Conservation (phyloP, 371 early-diverging fungal genomes). For the Catenaria anguillulae region DNA sequence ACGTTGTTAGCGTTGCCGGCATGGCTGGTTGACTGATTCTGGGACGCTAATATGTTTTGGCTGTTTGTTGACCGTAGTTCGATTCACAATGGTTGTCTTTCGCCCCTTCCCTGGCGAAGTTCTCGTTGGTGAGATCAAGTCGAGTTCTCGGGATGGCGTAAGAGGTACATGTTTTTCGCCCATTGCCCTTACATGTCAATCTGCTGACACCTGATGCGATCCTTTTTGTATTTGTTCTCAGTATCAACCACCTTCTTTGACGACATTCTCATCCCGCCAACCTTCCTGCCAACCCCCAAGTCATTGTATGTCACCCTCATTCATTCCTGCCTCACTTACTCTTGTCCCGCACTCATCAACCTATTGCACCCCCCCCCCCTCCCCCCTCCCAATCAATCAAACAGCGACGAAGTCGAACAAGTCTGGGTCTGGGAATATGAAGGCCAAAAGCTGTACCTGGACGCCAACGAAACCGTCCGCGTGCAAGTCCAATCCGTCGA, state of each 20-base stretch:
- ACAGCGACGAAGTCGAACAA: constrained; percentile 41
- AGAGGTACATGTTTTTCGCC: constrained; percentile 26
- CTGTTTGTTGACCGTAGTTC: constrained; percentile 22
- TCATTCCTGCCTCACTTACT: too few species aligned
- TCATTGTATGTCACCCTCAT: constrained; percentile 10
- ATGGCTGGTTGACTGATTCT: too few species aligned
- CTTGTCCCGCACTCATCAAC: neutral
- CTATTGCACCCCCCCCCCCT: neutral
- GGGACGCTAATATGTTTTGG: too few species aligned
- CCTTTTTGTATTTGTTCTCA: constrained; percentile 7
- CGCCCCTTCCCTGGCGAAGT: constrained; percentile 82
- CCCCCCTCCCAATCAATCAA: constrained; percentile 8
- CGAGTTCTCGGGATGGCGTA: constrained; percentile 51
- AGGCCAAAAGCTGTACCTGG: constrained; percentile 67
- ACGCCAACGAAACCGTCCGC: constrained; percentile 59
- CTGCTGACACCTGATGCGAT: too few species aligned
- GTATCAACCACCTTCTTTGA: constrained; percentile 83
- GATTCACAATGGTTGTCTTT: constrained; percentile 74
- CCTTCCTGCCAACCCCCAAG: constrained; percentile 15
- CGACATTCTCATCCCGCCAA: constrained; percentile 68
- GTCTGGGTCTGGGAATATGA: constrained; percentile 63
- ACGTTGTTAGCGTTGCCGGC: neutral
- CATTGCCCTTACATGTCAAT: too few species aligned
- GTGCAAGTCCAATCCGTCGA: constrained; percentile 36
- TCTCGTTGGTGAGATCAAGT: constrained; percentile 57